phyloP scores from a whole-genome alignment of 2,329 filamentous ascomycete species.

The Aspergillus aculeatinus region DNA sequence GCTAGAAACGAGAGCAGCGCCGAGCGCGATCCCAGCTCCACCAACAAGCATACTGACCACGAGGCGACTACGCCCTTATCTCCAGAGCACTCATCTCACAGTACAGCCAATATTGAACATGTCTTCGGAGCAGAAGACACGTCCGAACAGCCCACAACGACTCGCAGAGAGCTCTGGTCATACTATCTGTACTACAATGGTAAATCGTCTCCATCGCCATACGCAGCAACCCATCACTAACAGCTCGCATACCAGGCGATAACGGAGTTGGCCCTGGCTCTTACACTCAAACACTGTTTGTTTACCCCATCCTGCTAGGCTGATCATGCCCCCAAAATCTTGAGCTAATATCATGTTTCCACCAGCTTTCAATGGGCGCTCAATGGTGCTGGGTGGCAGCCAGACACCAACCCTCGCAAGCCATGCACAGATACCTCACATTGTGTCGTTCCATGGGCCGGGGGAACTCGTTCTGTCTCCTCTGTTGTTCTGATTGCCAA shows the following conservation, averaged over 20 bases:
- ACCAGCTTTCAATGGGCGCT: constrained; percentile 43
- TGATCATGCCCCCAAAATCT: neutral
- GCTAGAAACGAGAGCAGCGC: neutral
- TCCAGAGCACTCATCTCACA: constrained; percentile 4
- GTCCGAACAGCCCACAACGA: constrained; percentile 41
- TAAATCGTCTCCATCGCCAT: neutral
- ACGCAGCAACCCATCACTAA: neutral
- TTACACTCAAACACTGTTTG: constrained; percentile 42
- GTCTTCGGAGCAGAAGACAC: constrained; percentile 39
- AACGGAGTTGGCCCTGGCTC: constrained; percentile 45
- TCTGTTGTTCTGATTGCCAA: constrained; percentile 45
- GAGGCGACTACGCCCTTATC: neutral
- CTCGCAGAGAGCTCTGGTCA: constrained; percentile 43
- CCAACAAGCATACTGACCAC: neutral
- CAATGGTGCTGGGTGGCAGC: constrained; percentile 40
- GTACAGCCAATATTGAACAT: constrained; percentile 29
- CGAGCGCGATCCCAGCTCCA: neutral
- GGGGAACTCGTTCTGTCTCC: constrained; percentile 37
- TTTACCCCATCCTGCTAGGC: neutral
- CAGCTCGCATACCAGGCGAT: constrained; percentile 27
- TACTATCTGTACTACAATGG: constrained; percentile 49
- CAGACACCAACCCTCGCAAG: constrained; percentile 32
- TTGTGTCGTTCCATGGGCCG: constrained; percentile 43
- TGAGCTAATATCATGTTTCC: neutral
- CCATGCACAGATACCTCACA: constrained; percentile 34